Evolutionary conservation across 2,329 filamentous ascomycete species (phyloP), one percentile per base, ranked within the genome.

Genomic region (Sporothrix brunneoviolacea): DNA sequence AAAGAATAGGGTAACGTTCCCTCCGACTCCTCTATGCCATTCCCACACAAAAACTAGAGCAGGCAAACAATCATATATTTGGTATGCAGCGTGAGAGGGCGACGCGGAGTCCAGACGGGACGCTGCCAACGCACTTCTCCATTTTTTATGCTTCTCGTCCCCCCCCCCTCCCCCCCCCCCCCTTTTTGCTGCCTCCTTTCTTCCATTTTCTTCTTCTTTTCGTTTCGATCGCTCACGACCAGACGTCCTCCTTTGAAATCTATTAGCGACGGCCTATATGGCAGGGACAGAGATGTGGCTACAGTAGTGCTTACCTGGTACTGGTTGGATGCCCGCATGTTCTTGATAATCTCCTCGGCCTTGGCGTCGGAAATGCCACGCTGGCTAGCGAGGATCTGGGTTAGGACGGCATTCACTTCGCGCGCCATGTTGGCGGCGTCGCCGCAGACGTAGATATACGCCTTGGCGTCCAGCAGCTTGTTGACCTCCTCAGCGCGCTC

Each of bases 351-450:
- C 64, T 97, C 91, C 70, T 98, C 93, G 13, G 82, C 93, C 77
- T 95, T 95, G 57, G 84, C 75, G 62, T 91, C 85, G 2, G 88
- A 76, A 52, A 97, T 77, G 45, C 86, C 86, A 48, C 93, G 81
- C 67, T 95, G 80, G 65, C 91, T 82, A 22, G 90, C 77, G 60
- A 98, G 84, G 63, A 97, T 94, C 65, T 94, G 84, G 22, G 78
- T 85, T 38, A 98, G 76, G n/a, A 89, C 82, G 21, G 84, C 76
- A 66, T 94, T 96, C 62, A 96, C 90, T 66, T 95, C 91, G 52
- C 91, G 84, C 41, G 91, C 91, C 91, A 96, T 96, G 73, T 95
- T 91, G 51, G 93, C 88, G 1, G 94, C 94, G 65, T 98, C 93
- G 71, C 93, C 93, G 62, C 94, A 98, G 52, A 98, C 91, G 67